These are phyloP conservation scores for Cytospora leucostoma DNA, from an alignment of 2,329 filamentous ascomycete species.

Conservation along the genomic window DNA sequence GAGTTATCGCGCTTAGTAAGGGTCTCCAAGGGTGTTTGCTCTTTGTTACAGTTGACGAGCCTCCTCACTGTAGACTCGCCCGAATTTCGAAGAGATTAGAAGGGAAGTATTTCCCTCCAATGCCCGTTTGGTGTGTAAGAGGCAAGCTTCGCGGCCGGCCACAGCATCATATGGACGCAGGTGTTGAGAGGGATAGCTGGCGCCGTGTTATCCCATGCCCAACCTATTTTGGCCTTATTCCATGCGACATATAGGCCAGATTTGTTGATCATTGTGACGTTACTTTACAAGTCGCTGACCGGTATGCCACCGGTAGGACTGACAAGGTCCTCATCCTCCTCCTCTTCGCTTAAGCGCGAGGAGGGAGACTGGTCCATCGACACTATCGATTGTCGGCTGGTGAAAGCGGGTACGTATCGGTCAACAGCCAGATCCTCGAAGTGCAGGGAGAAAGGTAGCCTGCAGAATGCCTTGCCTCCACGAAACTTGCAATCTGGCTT, in stretches of 20 bases:
- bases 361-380: neutral
- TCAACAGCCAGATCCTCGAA: conserved; percentile 28
- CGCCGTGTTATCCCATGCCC: neutral
- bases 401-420: conserved; percentile 10
- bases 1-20: neutral
- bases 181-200: neutral
- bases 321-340: conserved; percentile 2
- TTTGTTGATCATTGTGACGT: neutral
- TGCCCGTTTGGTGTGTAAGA: neutral
- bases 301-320: neutral
- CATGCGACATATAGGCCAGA: neutral
- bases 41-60: neutral
- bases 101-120: neutral
- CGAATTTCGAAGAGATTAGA: neutral
- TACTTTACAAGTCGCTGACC: neutral
- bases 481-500: conserved; percentile 36
- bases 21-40: too few species aligned
- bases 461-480: conserved; percentile 37
- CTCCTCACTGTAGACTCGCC: neutral
- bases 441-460: conserved; percentile 31
- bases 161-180: neutral
- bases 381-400: neutral
- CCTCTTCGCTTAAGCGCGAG: conserved; percentile 2
- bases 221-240: neutral
- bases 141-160: neutral